These are phyloP conservation scores for Tetrapisispora taiwanensis DNA, from an alignment of 805 yeast genomes.

Conservation along the genomic window DNA sequence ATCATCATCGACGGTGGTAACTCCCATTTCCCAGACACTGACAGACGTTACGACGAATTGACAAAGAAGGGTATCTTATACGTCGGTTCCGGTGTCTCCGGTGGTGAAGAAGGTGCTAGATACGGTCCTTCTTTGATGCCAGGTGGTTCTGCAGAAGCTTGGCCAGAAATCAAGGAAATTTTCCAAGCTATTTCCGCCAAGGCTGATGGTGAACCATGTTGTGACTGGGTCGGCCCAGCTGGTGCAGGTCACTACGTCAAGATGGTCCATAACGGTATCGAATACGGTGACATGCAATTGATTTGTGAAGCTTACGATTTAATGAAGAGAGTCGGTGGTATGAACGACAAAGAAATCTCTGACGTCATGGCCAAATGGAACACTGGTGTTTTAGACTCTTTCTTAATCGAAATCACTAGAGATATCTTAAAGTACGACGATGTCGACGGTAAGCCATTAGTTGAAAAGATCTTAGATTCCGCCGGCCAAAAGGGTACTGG, in stretches of 20 bases:
- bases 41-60: constrained; percentile 90
- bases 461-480: constrained; percentile 90
- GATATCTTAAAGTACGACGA: constrained; percentile 87
- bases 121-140: constrained; percentile 99
- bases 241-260: constrained; percentile 98
- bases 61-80: constrained; percentile 77
- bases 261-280: constrained; percentile 99
- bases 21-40: constrained; percentile 97
- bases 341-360: constrained; percentile 84
- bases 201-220: constrained; percentile 97
- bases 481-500: constrained; percentile 99
- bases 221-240: constrained; percentile 99
- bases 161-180: constrained; percentile 96
- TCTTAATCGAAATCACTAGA: constrained; percentile 92
- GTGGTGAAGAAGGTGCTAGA: constrained; percentile 99
- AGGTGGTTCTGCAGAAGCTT: constrained; percentile 95
- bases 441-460: constrained; percentile 82
- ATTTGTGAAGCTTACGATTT: constrained; percentile 96
- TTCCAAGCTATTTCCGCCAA: constrained; percentile 95
- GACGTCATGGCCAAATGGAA: constrained; percentile 90
- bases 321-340: constrained; percentile 87
- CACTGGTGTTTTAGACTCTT: constrained; percentile 94
- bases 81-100: constrained; percentile 99
- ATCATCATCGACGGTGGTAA: constrained; percentile 99
- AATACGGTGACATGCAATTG: constrained; percentile 99